A percentile compares a stretch with the other conserved stretches of the same genome.
phyloP scores from a whole-genome alignment of 805 yeast species.

The Schizosaccharomyces cryophilus region DNA sequence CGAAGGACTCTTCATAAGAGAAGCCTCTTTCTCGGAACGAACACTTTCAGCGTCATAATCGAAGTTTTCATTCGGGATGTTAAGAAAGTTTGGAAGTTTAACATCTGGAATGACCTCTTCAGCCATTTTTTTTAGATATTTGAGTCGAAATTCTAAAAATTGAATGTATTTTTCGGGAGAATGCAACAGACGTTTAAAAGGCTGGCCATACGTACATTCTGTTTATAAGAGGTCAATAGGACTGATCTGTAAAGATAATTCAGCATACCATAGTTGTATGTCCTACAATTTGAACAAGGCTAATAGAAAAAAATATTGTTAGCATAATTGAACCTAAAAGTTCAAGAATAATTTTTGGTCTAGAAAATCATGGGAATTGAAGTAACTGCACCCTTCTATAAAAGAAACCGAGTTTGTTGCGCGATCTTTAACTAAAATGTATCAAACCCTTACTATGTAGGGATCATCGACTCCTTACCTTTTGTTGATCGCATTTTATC shows the following conservation, averaged over 20 bases:
- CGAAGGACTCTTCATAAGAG: no score
- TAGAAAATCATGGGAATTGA: no score
- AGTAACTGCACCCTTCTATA: no score
- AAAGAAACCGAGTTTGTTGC: no score
- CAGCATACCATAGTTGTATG: conserved; percentile 33
- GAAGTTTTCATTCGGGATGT: background rate
- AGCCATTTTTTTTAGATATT: background rate
- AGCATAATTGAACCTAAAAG: background rate
- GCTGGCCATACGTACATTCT: conserved; percentile 56
- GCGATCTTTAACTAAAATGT: no score
- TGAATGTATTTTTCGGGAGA: background rate
- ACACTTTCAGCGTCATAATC: no score
- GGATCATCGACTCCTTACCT: conserved; percentile 6
- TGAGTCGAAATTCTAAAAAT: background rate
- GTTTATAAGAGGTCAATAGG: background rate
- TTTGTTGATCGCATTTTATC: conserved; percentile 51
- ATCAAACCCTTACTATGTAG: no score
- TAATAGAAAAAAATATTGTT: background rate
- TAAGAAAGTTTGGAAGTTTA: background rate
- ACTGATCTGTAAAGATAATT: no score
- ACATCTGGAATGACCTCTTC: background rate
- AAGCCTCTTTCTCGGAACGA: no score
- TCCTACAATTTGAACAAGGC: conserved; percentile 62
- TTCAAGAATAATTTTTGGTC: background rate
- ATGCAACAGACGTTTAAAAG: conserved; percentile 25